Base-by-base conservation (phyloP, 768 basidiomycete species). In the Mycena metata region DNA sequence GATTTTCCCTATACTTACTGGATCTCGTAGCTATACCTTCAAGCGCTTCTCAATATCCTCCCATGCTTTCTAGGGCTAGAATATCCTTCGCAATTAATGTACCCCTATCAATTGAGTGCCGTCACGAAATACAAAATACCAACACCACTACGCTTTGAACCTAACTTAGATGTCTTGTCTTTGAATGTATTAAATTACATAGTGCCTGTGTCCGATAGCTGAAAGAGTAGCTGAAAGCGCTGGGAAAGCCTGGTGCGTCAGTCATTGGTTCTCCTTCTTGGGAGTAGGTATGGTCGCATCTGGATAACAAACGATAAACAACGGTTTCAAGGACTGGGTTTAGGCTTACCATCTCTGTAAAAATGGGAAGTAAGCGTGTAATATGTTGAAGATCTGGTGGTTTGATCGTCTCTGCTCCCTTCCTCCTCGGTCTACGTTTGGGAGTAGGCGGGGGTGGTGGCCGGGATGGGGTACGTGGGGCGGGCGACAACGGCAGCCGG, bases 321-420 rank as follows among this genome's bases (percentile, higher is more conserved):
- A 30, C 30, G 30, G 30, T 30, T 30, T 52, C 19, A 3, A n/a
- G n/a, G n/a, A 11, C 12, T 21, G 42, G 56, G 39, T 62, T 43
- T 61, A 23, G 30, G 80, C 90, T 75, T 68, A 98, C 96, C 87
- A 98, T 90, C 81, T 99, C 98, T 49, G 92, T 87, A 77, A 99
- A 98, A 30, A 99, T 73, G 2, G 97, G 96, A 42, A 98, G 81
- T 23, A 99, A 78, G 67, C 89, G 84, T n/a, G 94, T 92, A 58
- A 99, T 88, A 74, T 91, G 86, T 52, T 83, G 80, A 52, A 98
- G 82, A 58, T 93, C 89, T 2, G 98, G 98, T 49, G 92, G 90
- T 71, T 89, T 86, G 49, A 93, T 78, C 10, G 81, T 74, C 49
- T 81, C 78, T 2, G 75, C 67, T 24, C 77, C 76, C 69, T 83